Base-by-base conservation (phyloP, 1,139 yeast genomes). In the Suhomyces yuchorum region DNA sequence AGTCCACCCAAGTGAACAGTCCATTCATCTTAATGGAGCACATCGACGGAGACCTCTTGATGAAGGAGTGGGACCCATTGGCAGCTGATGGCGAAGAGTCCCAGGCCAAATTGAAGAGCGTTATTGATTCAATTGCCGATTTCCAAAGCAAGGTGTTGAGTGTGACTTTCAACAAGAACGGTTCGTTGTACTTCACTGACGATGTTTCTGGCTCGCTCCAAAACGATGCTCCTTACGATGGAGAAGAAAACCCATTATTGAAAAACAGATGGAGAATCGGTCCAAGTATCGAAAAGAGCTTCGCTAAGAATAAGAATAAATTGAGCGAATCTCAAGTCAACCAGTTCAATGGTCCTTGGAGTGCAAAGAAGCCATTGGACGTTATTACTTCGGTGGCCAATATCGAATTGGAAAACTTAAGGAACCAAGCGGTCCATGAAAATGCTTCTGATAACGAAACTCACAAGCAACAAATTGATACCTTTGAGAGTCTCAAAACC, bases 1-100 rank as follows among this genome's bases (percentile, higher is more conserved):
- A 77, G 32, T 66, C 77, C 41, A 92, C 91, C 62, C 77, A 82
- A 12, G 62, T 91, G 37, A 81, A 82, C 48, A 68, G 82, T 40
- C 96, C 96, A 40, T 93, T 84, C 63, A 84, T 88, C 48, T 74
- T 93, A 56, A 80, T 87, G 83, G 97, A 92, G 64, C 82, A 71
- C 59, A 75, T 88, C 51, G 84, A 81, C 40, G 97, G 97, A 43
- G 86, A 84, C 34, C 77, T 88, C 50, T 74, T 92, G 56, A 92
- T 92, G 96, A 87, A 81, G 59, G 75, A 82, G 53, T 93, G 99
- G 99, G 82, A 87, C 53, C 98, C 99, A 24, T 78, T 88, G 63
- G 68, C 74, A 24, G 71, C 74, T 37, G 72, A 75, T 39, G 61
- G 67, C 34, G 68, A 65, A 19, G 62, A 59, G 18, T 70, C 77